Evolutionary conservation across 495 filamentous ascomycete genomes (phyloP), one percentile per base, ranked within the genome.

Genomic region (Coniosporium apollinis): DNA sequence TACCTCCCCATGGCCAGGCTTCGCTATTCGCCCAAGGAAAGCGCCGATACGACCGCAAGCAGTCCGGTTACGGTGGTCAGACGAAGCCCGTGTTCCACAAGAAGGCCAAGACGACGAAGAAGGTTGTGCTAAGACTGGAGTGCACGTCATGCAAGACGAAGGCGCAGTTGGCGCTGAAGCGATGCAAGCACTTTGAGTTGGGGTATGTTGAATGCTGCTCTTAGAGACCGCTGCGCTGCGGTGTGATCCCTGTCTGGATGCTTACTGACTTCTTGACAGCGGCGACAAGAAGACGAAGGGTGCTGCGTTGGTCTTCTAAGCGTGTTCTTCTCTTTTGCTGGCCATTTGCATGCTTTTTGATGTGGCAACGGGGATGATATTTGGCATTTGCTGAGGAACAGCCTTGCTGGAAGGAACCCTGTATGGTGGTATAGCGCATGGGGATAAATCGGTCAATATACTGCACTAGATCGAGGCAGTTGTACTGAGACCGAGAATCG

Each of bases 201-300:
- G 87, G 85, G 84, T 93, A 83, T 52, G 82, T 72, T 47, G 16
- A 32, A 15, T 14, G 33, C n/a, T n/a, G n/a, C n/a, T n/a, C 20
- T 15, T n/a, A 22, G n/a, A 41, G 15, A 37, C 10, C 6, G 20
- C 30, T 33, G 15, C 9, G 22, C 19, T 6, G 13, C 13, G 20
- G 15, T 10, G 21, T 13, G 26, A 24, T 8, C 5, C 15, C 7
- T 38, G 20, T 8, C 33, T 17, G 30, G 22, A 33, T 43, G 25
- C 36, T 46, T 26, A 46, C 34, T 7, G 10, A 34, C 9, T 5
- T 11, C 28, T 17, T 18, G 57, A 62, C 49, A 94, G 89, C 76
- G 91, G 91, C 70, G 91, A 99, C 77, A 99, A 99, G 84, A 99
- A 99, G 84, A 99, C 91, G 58, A 99, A 99, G 81, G 91, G 91